These are phyloP conservation scores for Phaeosphaeria sp. DNA, from an alignment of 2,329 filamentous ascomycete species.

Conservation along the genomic window DNA sequence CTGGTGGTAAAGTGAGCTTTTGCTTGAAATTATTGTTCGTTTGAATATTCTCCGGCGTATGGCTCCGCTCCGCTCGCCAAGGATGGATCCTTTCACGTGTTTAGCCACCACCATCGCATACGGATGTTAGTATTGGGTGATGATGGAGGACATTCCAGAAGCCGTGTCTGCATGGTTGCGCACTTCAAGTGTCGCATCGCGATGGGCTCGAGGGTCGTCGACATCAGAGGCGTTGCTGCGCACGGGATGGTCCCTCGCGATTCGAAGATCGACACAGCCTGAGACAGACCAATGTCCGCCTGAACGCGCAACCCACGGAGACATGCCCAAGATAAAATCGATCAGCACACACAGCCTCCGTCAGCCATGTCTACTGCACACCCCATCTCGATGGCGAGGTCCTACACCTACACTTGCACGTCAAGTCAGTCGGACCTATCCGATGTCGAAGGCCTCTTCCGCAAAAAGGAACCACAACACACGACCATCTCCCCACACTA, in stretches of 20 bases:
- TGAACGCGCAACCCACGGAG: not conserved
- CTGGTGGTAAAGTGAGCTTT: not conserved
- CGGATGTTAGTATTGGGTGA: not conserved
- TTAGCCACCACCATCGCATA: not conserved
- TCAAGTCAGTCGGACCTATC: slow-evolving; percentile 9
- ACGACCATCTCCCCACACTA: slow-evolving; percentile 13
- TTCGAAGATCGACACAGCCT: not conserved
- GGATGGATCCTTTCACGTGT: not conserved
- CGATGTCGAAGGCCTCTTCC: not conserved
- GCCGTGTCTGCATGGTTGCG: not conserved
- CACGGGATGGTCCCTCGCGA: not conserved
- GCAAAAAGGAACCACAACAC: slow-evolving; percentile 14
- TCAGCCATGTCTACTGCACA: not conserved
- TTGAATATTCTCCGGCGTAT: no score
- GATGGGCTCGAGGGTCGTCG: not conserved
- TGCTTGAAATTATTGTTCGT: not conserved
- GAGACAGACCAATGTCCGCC: not conserved
- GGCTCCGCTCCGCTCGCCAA: not conserved
- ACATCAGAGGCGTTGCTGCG: not conserved
- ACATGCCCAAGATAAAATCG: not conserved
- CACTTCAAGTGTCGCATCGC: slow-evolving; percentile 1
- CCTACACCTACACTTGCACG: no score
- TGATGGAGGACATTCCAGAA: not conserved
- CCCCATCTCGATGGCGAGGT: not conserved
- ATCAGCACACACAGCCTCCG: not conserved